Evolutionary conservation across 148 eudicot genomes (phyloP).

Genomic region (Bassia scoparia): DNA sequence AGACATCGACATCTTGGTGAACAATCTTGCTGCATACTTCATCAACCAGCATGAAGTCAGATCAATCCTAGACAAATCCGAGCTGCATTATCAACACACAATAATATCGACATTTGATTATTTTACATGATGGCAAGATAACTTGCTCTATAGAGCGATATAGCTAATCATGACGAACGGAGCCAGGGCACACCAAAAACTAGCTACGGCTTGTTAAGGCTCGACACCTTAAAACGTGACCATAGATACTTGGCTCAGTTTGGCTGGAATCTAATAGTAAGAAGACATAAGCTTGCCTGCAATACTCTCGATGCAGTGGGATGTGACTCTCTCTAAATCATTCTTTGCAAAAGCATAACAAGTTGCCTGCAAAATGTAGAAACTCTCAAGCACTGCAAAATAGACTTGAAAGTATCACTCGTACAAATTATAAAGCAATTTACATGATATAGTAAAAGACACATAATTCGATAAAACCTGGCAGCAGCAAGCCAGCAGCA

Average conservation of each 20-base stretch:
- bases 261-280: background rate
- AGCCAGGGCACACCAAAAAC: too few relatives aligned
- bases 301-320: slow-evolving; percentile 53
- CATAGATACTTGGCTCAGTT: too few relatives aligned
- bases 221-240: too few relatives aligned
- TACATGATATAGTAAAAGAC: background rate
- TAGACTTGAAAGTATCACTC: background rate
- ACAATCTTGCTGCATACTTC: slow-evolving; percentile 53
- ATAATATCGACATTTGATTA: too few relatives aligned
- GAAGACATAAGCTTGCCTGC: slow-evolving; percentile 35
- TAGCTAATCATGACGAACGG: too few relatives aligned
- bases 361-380: slow-evolving; percentile 40
- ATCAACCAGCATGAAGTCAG: slow-evolving; percentile 51
- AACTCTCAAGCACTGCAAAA: background rate
- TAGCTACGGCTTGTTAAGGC: too few relatives aligned
- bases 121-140: too few relatives aligned
- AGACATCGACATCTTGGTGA: slow-evolving; percentile 58
- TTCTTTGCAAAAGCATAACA: slow-evolving; percentile 62
- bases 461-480: slow-evolving; percentile 39
- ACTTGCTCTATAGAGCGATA: too few relatives aligned
- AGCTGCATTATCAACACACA: slow-evolving; percentile 37
- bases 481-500: slow-evolving; percentile 81
- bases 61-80: slow-evolving; percentile 55
- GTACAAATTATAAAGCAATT: background rate
- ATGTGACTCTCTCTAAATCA: slow-evolving; percentile 42